These are phyloP conservation scores for Microcera coccophila DNA, from an alignment of 2,329 filamentous ascomycete species.

Conservation along the genomic window DNA sequence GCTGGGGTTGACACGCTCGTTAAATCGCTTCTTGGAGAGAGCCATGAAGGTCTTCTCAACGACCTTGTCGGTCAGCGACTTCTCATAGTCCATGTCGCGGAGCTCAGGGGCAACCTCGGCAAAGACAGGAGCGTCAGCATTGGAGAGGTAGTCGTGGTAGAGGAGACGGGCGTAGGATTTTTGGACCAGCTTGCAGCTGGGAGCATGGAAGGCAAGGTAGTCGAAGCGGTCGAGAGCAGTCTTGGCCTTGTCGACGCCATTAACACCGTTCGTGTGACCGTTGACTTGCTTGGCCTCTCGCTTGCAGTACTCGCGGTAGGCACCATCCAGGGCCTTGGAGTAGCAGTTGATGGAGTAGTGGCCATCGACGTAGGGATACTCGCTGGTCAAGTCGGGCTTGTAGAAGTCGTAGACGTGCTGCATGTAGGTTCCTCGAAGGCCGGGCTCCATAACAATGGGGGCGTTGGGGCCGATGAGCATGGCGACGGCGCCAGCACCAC, in stretches of 20 bases:
- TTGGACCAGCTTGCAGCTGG: conserved; percentile 81
- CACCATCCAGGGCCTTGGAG: conserved; percentile 72
- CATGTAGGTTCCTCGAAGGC: conserved; percentile 76
- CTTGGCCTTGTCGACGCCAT: conserved; percentile 49
- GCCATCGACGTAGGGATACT: conserved; percentile 81
- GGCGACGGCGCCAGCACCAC: conserved; percentile 74
- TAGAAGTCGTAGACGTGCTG: conserved; percentile 85
- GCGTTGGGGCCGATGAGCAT: conserved; percentile 76
- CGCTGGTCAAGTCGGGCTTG: conserved; percentile 83
- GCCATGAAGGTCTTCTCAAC: conserved; percentile 85
- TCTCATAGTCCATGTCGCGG: conserved; percentile 72
- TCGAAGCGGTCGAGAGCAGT: conserved; percentile 75
- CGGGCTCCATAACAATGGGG: conserved; percentile 71
- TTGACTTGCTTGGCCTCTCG: conserved; percentile 63
- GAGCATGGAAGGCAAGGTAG: conserved; percentile 77
- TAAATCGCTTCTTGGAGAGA: conserved; percentile 79
- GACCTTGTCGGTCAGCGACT: conserved; percentile 74
- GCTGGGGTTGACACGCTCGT: conserved; percentile 68
- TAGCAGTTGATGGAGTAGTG: conserved; percentile 82
- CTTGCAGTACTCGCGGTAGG: conserved; percentile 76
- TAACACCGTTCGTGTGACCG: conserved; percentile 47
- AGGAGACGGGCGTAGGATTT: conserved; percentile 81
- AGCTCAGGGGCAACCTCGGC: conserved; percentile 72
- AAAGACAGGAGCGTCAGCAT: conserved; percentile 65
- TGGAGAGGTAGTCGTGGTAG: conserved; percentile 78